Evolutionary conservation across 2,329 filamentous ascomycete genomes (phyloP).

Genomic region (Teratosphaeriaceae sp.): DNA sequence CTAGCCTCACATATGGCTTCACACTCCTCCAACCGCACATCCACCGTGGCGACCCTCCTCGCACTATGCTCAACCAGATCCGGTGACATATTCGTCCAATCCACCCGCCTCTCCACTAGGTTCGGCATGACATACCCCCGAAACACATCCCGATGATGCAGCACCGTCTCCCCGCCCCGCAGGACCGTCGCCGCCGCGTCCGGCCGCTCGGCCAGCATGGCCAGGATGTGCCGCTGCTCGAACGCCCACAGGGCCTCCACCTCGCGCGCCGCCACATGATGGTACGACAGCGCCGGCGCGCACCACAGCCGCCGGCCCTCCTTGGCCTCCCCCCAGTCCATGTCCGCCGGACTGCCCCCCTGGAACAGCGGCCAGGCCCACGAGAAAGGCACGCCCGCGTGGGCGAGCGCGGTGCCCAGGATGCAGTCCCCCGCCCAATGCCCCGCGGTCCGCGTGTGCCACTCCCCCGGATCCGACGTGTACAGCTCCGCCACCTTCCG

Average conservation of each 20-base stretch:
- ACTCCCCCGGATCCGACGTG: slow-evolving; percentile 32
- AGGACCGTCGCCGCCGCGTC: not conserved
- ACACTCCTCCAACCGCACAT: slow-evolving; percentile 15
- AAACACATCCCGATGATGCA: slow-evolving; percentile 27
- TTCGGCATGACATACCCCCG: slow-evolving; percentile 20
- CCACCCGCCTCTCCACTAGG: slow-evolving; percentile 10
- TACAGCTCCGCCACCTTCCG: slow-evolving; percentile 36
- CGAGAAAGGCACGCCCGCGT: slow-evolving; percentile 39
- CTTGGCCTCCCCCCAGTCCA: slow-evolving; percentile 31
- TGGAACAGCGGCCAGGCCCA: slow-evolving; percentile 38
- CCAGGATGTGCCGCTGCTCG: slow-evolving; percentile 23
- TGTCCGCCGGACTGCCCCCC: slow-evolving; percentile 33
- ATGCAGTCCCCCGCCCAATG: slow-evolving; percentile 52
- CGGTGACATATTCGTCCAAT: slow-evolving; percentile 25
- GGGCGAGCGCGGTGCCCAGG: slow-evolving; percentile 41
- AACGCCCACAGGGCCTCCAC: slow-evolving; percentile 23
- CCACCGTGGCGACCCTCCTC: slow-evolving; percentile 1
- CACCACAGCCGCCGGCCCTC: slow-evolving; percentile 34
- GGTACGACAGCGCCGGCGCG: slow-evolving; percentile 32
- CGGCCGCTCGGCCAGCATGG: not conserved
- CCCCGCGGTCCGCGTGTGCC: slow-evolving; percentile 35
- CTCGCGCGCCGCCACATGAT: slow-evolving; percentile 24
- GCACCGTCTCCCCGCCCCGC: slow-evolving; percentile 6
- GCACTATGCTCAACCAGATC: slow-evolving; percentile 12
- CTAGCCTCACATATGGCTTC: slow-evolving; percentile 16